Conservation (phyloP, 441 rosid species). For the Populus hybrid region DNA sequence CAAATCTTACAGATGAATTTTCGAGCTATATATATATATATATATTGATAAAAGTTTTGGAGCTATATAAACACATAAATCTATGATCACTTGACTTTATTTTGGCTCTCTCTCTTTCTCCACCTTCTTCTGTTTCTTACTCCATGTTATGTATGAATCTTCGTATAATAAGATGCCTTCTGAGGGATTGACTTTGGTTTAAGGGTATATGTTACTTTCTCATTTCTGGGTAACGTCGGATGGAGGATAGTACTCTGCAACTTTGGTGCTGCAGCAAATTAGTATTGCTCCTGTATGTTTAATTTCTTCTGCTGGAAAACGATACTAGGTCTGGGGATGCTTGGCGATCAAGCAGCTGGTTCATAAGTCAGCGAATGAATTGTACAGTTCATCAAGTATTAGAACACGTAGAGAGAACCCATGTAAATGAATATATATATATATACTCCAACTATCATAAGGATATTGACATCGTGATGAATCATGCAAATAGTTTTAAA, state of each 20-base stretch:
- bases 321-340: background rate
- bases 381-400: background rate
- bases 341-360: background rate
- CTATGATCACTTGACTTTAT: background rate
- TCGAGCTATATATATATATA: background rate
- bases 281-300: background rate
- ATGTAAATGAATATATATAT: background rate
- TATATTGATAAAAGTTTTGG: background rate
- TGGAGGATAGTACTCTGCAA: background rate
- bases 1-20: constrained; percentile 37
- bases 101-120: background rate
- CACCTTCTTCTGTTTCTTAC: background rate
- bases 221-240: too few relatives aligned
- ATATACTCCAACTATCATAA: background rate
- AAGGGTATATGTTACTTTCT: too few relatives aligned
- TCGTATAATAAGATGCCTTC: background rate
- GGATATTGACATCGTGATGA: too few relatives aligned
- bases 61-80: background rate
- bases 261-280: background rate
- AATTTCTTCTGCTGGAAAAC: background rate
- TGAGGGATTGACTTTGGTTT: background rate
- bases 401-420: background rate
- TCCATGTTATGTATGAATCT: too few relatives aligned
- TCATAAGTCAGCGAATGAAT: background rate
- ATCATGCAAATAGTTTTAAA: background rate